These are phyloP conservation scores for Apium graveolens DNA, from an alignment of 129 eudicot genomes.

Conservation along the genomic window DNA sequence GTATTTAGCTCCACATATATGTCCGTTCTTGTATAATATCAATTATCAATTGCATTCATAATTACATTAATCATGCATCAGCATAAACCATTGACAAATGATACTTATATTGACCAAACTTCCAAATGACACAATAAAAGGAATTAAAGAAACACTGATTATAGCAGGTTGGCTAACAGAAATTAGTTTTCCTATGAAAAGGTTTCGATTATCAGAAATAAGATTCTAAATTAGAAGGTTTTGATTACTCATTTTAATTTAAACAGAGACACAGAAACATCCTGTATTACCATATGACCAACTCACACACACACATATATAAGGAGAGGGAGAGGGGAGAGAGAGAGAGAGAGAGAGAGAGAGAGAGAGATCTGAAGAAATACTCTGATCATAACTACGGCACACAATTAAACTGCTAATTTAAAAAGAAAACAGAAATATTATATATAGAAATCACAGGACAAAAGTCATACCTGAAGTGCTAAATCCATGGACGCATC, in stretches of 20 bases:
- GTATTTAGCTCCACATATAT: neutral
- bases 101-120: neutral
- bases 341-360: no score
- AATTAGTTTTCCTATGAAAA: neutral
- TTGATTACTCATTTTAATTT: neutral
- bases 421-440: neutral
- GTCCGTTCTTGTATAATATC: neutral
- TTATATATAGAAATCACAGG: neutral
- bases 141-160: neutral
- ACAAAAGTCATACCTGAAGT: constrained; percentile 55
- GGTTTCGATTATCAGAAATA: no score
- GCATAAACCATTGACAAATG: neutral
- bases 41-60: neutral
- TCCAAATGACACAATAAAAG: neutral
- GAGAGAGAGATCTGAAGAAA: neutral
- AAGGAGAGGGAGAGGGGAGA: no score
- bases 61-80: neutral
- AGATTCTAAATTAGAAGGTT: no score
- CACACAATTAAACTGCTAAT: neutral
- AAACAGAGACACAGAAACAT: neutral
- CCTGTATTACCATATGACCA: neutral
- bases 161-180: neutral
- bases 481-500: constrained; percentile 95
- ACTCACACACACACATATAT: no score
- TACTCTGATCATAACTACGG: neutral